Evolutionary conservation across 495 filamentous ascomycete species (phyloP), one percentile per base, ranked within the genome.

Genomic region (Jackrogersella multiformis): DNA sequence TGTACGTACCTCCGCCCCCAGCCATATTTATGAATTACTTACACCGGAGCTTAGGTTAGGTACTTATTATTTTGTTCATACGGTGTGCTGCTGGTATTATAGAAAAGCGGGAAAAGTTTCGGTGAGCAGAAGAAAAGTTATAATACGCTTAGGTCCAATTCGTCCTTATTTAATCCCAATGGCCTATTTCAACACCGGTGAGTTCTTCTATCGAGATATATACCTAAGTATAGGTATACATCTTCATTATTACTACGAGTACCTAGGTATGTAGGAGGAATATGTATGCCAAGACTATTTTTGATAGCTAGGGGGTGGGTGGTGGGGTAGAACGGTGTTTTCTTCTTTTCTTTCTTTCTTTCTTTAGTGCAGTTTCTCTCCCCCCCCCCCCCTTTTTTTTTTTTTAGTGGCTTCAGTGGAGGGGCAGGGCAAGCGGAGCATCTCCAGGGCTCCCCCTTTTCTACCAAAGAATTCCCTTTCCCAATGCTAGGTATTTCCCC

Each of bases 201-300:
- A 32, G 42, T 57, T 56, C 56, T 60, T 56, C n/a, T n/a, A n/a
- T n/a, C n/a, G n/a, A n/a, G n/a, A n/a, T n/a, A n/a, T n/a, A n/a
- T n/a, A n/a, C n/a, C n/a, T n/a, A n/a, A n/a, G n/a, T n/a, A n/a
- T n/a, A n/a, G n/a, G n/a, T n/a, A n/a, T n/a, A n/a, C n/a, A n/a
- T 58, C 39, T 8, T 30, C 48, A 34, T 24, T 28, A 30, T 30
- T 30, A n/a, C n/a, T 52, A 34, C 18, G 7, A 30, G 41, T 42
- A 44, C 21, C 36, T 30, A 18, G 20, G 18, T 44, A 44, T 44
- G 28, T 30, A 44, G 18, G 4, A 44, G 18, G 41, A 46, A 52
- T 49, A 57, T 59, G 60, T 63, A 67, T 18, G 62, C 62, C 67
- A 66, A 65, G 67, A 58, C 23, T 20, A 63, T 56, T 51, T 30